Evolutionary conservation across 768 basidiomycete species (phyloP), one percentile per base, ranked within the genome.

Genomic region (Ramaria rubella): DNA sequence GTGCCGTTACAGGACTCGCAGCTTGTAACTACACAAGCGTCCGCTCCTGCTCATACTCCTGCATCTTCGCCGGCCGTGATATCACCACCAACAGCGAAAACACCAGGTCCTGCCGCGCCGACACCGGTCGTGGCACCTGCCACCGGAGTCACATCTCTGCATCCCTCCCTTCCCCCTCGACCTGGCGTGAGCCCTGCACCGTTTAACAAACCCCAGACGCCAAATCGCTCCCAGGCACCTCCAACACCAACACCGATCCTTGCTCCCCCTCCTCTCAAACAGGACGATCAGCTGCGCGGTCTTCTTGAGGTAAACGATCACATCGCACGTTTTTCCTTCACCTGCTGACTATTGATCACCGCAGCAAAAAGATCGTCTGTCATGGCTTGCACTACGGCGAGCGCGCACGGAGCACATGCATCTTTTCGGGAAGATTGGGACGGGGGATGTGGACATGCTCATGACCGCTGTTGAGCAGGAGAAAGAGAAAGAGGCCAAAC

Each of bases 341-440:
- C 8, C 21, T 52, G 49, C 38, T 27, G 30, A 38, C 21, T 26
- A 21, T 50, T 30, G 19, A 36, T 40, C 33, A 51, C 49, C 58
- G 19, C 64, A 91, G 90, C 84, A 82, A 69, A 88, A 90, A 62
- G 79, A 84, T 59, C 80, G 86, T 3, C 81, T 83, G 77, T 74
- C 87, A 5, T 94, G 91, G 90, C 77, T 91, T 17, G 86, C 85
- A 7, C 77, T 93, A 58, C 86, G 90, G 19, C 78, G 81, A 40
- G 82, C 87, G 53, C 85, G 90, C 34, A 83, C 88, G 61, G 77
- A 78, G 58, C 73, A 91, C 67, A 67, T 91, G 38, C 81, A 84
- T 59, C 82, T 89, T 62, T 92, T 93, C 61, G 79, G 83, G n/a
- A 86, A 82, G 72, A 90, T 91, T 59, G 88, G 87, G 17, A 82